Base-by-base conservation (phyloP, 1,139 yeast species). In the Saccharomycopsis hybrid region DNA sequence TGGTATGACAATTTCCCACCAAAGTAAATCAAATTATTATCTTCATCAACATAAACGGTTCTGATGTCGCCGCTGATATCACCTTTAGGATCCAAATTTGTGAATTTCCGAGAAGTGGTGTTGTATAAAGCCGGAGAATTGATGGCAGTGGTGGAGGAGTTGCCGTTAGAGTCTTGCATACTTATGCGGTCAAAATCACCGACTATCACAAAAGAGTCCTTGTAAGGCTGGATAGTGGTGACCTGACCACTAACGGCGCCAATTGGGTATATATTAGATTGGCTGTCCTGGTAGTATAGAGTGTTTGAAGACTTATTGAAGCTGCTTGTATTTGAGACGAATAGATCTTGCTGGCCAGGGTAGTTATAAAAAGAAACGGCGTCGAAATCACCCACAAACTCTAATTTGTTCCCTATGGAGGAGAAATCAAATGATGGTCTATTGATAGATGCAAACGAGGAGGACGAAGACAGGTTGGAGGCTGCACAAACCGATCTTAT, bases 1-100 rank as follows among this genome's bases (percentile, higher is more conserved):
- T 77, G 70, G 53, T 68, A 82, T 13, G 73, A 65, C 59, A 92
- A 79, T 54, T 78, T 72, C 30, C 98, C 98, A 8, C 97, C 98
- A 48, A 87, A 74, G 61, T 86, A 89, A 0, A 89, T 73, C 29
- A 76, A 57, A 18, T 74, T 68, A 33, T 68, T 65, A 53, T 74
- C 77, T 2, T 69, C 59, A 59, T 76, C 74, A 61, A 73, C 70
- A 59, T 70, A 74, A 1, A 81, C 70, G 0, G 86, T 68, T 27
- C 66, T 67, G 4, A 85, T 78, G 0, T 70, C 59, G 1, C 95
- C 94, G 39, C 67, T 58, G 1, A 69, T 54, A 54, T 73, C 65
- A 55, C 59, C 59, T 55, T 57, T 55, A 53, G 58, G 58, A 40
- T 68, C 73, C 25, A 85, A 65, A 2, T 70, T 61, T 13, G 69